Base-by-base conservation (phyloP, 768 basidiomycete species). In the Kwoniella shandongensis region DNA sequence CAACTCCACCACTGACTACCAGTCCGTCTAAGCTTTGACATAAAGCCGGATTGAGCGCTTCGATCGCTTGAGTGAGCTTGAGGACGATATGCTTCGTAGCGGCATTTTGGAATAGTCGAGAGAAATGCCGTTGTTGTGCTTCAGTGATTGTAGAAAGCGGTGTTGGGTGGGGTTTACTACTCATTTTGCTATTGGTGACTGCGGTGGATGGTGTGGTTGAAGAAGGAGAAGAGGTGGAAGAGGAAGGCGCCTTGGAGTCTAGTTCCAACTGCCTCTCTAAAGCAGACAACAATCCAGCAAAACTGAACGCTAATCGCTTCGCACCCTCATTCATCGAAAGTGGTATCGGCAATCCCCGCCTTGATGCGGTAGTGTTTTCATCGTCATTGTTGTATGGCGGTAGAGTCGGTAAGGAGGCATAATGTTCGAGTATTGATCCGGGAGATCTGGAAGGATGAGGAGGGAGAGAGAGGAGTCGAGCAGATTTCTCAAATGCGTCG, bases 1-100 rank as follows among this genome's bases (percentile, higher is more conserved):
- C 94, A 0, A 99, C 94, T 1, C 94, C 94, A 0, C 94, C 94
- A 57, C 90, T 91, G 15, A 88, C 85, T 1, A 96, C 89, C 23
- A 98, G 63, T 51, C 86, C 80, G 11, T 73, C 75, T 11, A 59
- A 11, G 25, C 30, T 18, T 7, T n/a, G 13, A 26, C 36, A 4
- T 2, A 44, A 15, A 10, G 12, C 12, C 10, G 51, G 32, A 15
- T 36, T 25, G 5, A 59, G 66, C 36, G 3, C 15, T 52, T 17
- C 85, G 60, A 0, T 59, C 13, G 80, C 86, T 20, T 88, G 77
- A 1, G 72, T 51, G 10, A 94, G 78, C 77, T 93, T 96, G 42
- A 84, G 83, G 66, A 85, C 85, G 0, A 97, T 79, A 49, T 93
- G 91, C 7, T 70, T 78, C 4, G 88, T 82, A 0, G 85, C 88